A percentile compares a stretch with the other conserved stretches of the same genome.
phyloP scores from a whole-genome alignment of 2,329 filamentous ascomycete genomes.

The Mycosphaerella arachidis region DNA sequence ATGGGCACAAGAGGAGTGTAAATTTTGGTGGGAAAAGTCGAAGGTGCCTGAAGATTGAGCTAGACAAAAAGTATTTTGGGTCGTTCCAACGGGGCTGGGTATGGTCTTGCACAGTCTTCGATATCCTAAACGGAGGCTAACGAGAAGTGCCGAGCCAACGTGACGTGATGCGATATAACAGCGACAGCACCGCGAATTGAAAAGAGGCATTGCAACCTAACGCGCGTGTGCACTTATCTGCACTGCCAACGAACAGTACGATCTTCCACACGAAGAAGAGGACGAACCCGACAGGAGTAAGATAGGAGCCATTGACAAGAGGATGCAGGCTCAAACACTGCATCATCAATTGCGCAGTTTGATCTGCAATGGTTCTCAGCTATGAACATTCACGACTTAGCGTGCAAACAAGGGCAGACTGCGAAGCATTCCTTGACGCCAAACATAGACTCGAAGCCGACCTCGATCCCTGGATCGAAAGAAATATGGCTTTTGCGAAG shows the following conservation, averaged over 20 bases:
- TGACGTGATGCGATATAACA: not conserved
- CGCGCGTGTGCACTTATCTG: not conserved
- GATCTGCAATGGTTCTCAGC: too few species aligned
- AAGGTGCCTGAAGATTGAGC: constrained; percentile 26
- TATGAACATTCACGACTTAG: not conserved
- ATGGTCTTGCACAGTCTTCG: too few species aligned
- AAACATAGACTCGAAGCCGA: not conserved
- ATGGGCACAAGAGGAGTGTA: constrained; percentile 48
- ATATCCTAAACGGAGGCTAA: too few species aligned
- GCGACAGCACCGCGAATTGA: not conserved
- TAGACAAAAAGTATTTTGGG: too few species aligned
- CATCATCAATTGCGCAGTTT: too few species aligned
- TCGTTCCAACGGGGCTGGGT: too few species aligned
- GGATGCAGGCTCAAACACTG: too few species aligned
- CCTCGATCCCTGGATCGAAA: too few species aligned
- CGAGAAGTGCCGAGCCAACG: not conserved
- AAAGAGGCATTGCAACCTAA: not conserved
- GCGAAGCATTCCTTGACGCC: not conserved
- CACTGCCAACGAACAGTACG: not conserved
- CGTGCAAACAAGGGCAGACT: not conserved
- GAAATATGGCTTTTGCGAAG: too few species aligned
- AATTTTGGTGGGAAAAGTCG: constrained; percentile 59
- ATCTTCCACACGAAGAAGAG: too few species aligned
- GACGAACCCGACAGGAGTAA: too few species aligned
- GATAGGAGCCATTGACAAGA: too few species aligned